Conservation (phyloP, 768 basidiomycete species). For the Psilocybe azurescens region DNA sequence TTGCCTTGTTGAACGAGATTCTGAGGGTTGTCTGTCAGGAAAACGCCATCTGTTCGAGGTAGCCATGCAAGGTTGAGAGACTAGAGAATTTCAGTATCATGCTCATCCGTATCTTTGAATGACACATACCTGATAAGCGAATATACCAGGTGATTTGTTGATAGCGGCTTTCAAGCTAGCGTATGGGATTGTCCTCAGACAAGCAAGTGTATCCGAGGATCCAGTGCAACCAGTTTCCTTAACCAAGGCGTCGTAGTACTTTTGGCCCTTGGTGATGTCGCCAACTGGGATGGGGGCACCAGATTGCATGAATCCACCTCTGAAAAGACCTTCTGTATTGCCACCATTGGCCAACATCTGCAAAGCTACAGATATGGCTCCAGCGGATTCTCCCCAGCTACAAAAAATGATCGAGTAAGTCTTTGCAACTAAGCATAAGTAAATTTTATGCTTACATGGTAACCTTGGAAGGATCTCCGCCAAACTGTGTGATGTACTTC, state of each 20-base stretch:
- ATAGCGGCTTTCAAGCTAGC: slow-evolving; percentile 42
- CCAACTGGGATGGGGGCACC: slow-evolving; percentile 51
- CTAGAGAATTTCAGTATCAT: slow-evolving; percentile 26
- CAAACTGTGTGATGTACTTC: slow-evolving; percentile 66
- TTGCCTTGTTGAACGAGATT: slow-evolving; percentile 45
- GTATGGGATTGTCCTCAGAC: slow-evolving; percentile 45
- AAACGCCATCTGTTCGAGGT: slow-evolving; percentile 53
- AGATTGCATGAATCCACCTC: slow-evolving; percentile 50
- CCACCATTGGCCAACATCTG: slow-evolving; percentile 57
- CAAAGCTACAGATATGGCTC: slow-evolving; percentile 56
- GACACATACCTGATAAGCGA: slow-evolving; percentile 42
- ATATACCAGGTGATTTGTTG: slow-evolving; percentile 41
- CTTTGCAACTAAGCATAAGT: neutral
- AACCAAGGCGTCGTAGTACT: slow-evolving; percentile 50
- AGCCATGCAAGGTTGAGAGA: slow-evolving; percentile 51
- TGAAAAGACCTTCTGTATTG: slow-evolving; percentile 49
- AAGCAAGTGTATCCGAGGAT: slow-evolving; percentile 43
- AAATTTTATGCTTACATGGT: slow-evolving; percentile 45
- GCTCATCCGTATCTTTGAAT: no score
- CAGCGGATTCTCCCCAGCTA: slow-evolving; percentile 50
- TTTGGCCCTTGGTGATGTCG: slow-evolving; percentile 43
- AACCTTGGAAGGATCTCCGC: slow-evolving; percentile 66
- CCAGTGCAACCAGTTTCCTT: slow-evolving; percentile 32
- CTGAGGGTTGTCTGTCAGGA: slow-evolving; percentile 51
- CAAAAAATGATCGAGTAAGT: neutral